Evolutionary conservation across 768 basidiomycete species (phyloP), one percentile per base, ranked within the genome.

Genomic region (Tremella mesenterica): DNA sequence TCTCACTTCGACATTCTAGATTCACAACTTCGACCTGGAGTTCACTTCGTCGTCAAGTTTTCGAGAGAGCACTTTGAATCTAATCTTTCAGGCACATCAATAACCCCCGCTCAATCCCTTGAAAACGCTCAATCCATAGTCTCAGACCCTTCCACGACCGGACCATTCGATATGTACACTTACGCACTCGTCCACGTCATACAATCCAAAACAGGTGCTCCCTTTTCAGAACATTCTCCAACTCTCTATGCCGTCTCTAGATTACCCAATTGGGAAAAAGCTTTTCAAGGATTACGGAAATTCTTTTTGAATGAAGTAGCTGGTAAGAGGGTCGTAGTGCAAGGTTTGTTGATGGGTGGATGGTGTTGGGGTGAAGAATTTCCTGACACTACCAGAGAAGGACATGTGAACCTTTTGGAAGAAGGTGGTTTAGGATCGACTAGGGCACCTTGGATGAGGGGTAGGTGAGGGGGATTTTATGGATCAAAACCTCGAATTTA

Each of bases 271-370:
- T 99, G 89, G 89, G 77, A 75, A 43, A 99, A 96, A 74, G 89
- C 90, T 31, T 86, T 90, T 73, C 80, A 80, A 30, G 91, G 95
- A 6, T 70, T 97, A 52, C 81, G 88, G 71, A 95, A 93, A 76
- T 96, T 99, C 93, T 97, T 93, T 71, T 82, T 88, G 81, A 90
- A 83, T 6, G 93, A 99, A 73, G 91, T 96, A 12, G 77, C 96
- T 36, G 83, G 84, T 14, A 96, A 96, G 73, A 80, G 87, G 14
- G 92, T 96, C n/a, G 93, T 96, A 4, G 88, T 96, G 3, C 92
- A 97, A 71, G 91, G 95, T 69, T 76, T 96, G 21, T 71, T 60
- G 60, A 48, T 71, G 5, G 67, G 67, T 3, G 69, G 61, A 13
- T 65, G 60, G 60, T 25, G 43, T 6, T 67, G 66, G 65, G 66